phyloP scores from a whole-genome alignment of 345 rosid species.

The Hypericum perforatum region DNA sequence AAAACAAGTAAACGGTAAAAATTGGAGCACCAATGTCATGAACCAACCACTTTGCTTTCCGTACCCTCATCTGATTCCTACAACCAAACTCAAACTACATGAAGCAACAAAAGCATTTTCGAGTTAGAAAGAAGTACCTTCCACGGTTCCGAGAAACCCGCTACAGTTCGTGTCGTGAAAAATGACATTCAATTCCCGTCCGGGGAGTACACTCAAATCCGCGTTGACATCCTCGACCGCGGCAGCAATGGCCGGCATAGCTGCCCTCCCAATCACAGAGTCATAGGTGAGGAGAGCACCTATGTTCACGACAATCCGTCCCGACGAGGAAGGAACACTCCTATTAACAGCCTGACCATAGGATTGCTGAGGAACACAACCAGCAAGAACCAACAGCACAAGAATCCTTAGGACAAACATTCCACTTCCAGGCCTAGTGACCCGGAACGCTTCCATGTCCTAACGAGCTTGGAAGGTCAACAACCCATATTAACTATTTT shows the following conservation, averaged over 20 bases:
- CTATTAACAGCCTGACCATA: constrained; percentile 32
- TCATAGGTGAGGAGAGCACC: constrained; percentile 63
- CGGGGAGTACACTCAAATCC: constrained; percentile 44
- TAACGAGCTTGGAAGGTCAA: neutral
- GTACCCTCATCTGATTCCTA: no score
- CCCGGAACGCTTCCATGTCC: constrained; percentile 27
- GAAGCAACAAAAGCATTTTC: no score
- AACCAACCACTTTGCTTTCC: no score
- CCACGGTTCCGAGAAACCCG: constrained; percentile 70
- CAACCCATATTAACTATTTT: no score
- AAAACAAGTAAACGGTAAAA: no score
- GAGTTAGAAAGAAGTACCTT: constrained; percentile 33
- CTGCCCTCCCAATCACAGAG: constrained; percentile 76
- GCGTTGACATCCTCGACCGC: constrained; percentile 67
- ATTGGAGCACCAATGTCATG: no score
- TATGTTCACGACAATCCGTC: constrained; percentile 39
- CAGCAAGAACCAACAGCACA: constrained; percentile 23
- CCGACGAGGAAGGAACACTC: constrained; percentile 23
- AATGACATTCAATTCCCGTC: constrained; percentile 35
- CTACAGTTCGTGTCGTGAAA: constrained; percentile 69
- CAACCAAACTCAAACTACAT: no score
- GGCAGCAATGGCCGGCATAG: constrained; percentile 42
- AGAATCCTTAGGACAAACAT: constrained; percentile 13
- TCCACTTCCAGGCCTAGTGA: constrained; percentile 9
- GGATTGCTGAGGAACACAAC: constrained; percentile 29